These are phyloP conservation scores for Metschnikowia lachancei DNA, from an alignment of 805 yeast genomes.

Conservation along the genomic window DNA sequence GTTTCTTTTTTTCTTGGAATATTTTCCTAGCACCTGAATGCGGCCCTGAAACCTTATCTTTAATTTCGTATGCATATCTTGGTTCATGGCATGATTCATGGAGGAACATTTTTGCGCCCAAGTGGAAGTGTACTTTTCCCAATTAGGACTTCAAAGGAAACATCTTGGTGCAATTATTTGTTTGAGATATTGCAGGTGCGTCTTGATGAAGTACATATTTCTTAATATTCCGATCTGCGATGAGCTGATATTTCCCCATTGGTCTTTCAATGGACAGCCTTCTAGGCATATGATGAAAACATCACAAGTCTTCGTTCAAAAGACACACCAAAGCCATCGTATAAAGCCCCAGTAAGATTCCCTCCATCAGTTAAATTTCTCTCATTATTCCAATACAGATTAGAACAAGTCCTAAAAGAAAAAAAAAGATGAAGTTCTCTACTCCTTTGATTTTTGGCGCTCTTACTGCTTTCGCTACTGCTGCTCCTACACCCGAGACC, in stretches of 20 bases:
- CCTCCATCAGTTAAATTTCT: not conserved
- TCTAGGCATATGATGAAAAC: not conserved
- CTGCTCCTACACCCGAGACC: slow-evolving; percentile 15
- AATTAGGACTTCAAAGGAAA: too few species aligned
- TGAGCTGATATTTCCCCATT: slow-evolving; percentile 4
- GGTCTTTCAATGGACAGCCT: slow-evolving; percentile 13
- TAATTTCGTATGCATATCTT: too few species aligned
- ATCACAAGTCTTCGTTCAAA: too few species aligned
- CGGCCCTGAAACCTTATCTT: too few species aligned
- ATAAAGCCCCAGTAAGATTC: not conserved
- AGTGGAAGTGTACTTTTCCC: too few species aligned
- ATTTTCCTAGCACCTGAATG: too few species aligned
- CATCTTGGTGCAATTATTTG: not conserved
- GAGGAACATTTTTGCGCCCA: too few species aligned
- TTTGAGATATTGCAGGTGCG: slow-evolving; percentile 1
- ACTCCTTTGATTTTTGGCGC: slow-evolving; percentile 16
- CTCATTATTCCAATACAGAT: slow-evolving; percentile 1
- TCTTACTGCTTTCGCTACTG: slow-evolving; percentile 13
- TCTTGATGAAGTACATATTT: not conserved
- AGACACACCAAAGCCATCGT: not conserved
- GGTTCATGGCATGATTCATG: too few species aligned
- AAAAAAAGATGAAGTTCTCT: slow-evolving; percentile 16
- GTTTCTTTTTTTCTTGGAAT: too few species aligned
- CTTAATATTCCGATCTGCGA: not conserved
- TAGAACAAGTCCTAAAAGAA: not conserved